Conservation (phyloP, 805 yeast genomes). For the Starmerella ratchasimensis region DNA sequence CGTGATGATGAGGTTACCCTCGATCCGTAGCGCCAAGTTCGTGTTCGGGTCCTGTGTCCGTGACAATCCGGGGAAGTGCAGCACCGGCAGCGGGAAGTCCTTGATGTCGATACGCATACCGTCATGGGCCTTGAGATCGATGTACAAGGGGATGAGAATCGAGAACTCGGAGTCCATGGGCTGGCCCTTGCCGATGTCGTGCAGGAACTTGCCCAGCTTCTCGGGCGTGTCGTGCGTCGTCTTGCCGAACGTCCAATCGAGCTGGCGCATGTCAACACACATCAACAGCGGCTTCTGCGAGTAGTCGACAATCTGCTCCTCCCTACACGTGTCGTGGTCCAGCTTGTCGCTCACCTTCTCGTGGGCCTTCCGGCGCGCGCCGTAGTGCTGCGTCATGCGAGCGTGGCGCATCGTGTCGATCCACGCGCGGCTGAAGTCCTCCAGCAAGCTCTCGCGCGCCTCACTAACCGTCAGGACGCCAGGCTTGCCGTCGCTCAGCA, state of each 20-base stretch:
- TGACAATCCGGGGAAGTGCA: constrained; percentile 49
- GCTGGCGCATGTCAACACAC: constrained; percentile 36
- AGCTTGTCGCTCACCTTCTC: constrained; percentile 23
- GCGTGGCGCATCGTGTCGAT: constrained; percentile 41
- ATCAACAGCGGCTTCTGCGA: constrained; percentile 40
- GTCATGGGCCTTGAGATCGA: constrained; percentile 29
- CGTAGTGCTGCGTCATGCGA: constrained; percentile 17
- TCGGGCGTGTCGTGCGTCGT: constrained; percentile 39
- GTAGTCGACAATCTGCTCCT: constrained; percentile 36
- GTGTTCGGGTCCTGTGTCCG: constrained; percentile 25
- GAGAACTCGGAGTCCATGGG: constrained; percentile 61
- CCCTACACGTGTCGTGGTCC: constrained; percentile 29
- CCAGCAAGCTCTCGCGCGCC: constrained; percentile 30
- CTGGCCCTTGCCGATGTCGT: constrained; percentile 67
- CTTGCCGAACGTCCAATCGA: constrained; percentile 35
- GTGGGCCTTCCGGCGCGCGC: constrained; percentile 31
- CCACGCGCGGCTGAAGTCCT: constrained; percentile 55
- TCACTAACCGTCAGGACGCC: constrained; percentile 22
- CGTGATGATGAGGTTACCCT: constrained; percentile 55
- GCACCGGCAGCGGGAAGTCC: constrained; percentile 76
- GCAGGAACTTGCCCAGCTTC: constrained; percentile 45
- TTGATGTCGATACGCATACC: constrained; percentile 31
- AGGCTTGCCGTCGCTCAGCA: constrained; percentile 3
- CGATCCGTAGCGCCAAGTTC: constrained; percentile 27
- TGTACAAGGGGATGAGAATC: constrained; percentile 47